phyloP scores from a whole-genome alignment of 1,284 basidiomycete species.

The Apiotrichum sp. region DNA sequence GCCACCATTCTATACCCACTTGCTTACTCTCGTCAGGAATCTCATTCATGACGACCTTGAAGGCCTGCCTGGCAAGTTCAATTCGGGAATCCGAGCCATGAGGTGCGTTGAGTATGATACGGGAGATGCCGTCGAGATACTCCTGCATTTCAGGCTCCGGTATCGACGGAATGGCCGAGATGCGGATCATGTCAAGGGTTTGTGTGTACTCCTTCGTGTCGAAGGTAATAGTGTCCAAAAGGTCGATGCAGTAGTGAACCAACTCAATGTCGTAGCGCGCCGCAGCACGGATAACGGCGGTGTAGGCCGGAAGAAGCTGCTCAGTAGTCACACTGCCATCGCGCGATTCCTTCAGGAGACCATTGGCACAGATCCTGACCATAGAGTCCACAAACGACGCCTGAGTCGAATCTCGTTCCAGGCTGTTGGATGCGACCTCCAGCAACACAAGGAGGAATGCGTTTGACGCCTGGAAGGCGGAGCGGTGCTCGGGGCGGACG shows the following conservation, averaged over 20 bases:
- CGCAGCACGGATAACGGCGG: constrained; percentile 19
- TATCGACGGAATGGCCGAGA: constrained; percentile 19
- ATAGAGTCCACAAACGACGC: constrained; percentile 24
- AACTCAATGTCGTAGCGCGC: constrained; percentile 11
- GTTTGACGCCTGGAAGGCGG: constrained; percentile 35
- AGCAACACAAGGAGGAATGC: constrained; percentile 27
- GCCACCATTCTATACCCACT: constrained; percentile 36
- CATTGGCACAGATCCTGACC: constrained; percentile 18
- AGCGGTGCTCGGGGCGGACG: constrained; percentile 14
- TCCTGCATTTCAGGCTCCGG: constrained; percentile 7
- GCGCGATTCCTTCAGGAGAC: constrained; percentile 22
- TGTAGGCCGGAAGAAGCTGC: constrained; percentile 28
- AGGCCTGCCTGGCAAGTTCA: constrained; percentile 22
- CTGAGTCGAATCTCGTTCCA: constrained; percentile 12
- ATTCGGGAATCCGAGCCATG: constrained; percentile 18
- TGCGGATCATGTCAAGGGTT: constrained; percentile 14
- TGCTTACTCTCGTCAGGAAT: constrained; percentile 28
- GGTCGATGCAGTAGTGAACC: constrained; percentile 7
- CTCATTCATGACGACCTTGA: constrained; percentile 29
- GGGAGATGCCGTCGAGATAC: constrained; percentile 26
- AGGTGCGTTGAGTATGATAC: constrained; percentile 12
- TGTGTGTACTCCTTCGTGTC: constrained; percentile 8
- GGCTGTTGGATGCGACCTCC: constrained; percentile 11
- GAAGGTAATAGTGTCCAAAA: constrained; percentile 5
- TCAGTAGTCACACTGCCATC: constrained; percentile 22